phyloP scores from a whole-genome alignment of 192 early-diverging fungal species.

The Coemansia sp. region DNA sequence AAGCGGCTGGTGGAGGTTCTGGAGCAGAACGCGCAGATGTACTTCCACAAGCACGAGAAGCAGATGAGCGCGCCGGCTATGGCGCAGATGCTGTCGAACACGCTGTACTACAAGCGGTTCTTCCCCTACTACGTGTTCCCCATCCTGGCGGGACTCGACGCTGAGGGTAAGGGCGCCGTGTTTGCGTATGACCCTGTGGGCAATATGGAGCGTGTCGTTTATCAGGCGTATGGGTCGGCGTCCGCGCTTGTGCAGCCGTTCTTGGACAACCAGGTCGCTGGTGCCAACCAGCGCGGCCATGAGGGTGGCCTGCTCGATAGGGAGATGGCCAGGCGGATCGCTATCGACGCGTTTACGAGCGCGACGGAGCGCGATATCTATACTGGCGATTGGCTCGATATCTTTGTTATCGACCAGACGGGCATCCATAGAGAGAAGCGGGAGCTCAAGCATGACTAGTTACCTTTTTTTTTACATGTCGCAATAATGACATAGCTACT shows the following conservation, averaged over 20 bases:
- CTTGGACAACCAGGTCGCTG: slow-evolving; percentile 90
- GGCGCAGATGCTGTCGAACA: slow-evolving; percentile 93
- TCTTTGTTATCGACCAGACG: slow-evolving; percentile 80
- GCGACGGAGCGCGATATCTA: slow-evolving; percentile 99
- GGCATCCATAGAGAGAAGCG: slow-evolving; percentile 73
- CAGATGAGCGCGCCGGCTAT: slow-evolving; percentile 81
- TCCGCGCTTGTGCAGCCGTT: slow-evolving; percentile 95
- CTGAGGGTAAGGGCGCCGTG: slow-evolving; percentile 85
- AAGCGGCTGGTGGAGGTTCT: slow-evolving; percentile 80
- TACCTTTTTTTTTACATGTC: not conserved
- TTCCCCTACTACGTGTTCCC: slow-evolving; percentile 96
- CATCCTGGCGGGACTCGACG: slow-evolving; percentile 87
- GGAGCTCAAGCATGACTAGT: slow-evolving; percentile 91
- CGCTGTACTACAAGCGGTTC: slow-evolving; percentile 90
- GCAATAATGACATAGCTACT: not conserved
- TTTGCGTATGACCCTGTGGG: slow-evolving; percentile 94
- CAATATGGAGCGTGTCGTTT: slow-evolving; percentile 76
- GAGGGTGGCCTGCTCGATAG: slow-evolving; percentile 13
- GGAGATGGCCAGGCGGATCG: slow-evolving; percentile 66
- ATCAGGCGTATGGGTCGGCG: slow-evolving; percentile 80
- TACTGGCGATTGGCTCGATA: slow-evolving; percentile 94
- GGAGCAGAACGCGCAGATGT: slow-evolving; percentile 90
- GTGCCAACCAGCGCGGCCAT: slow-evolving; percentile 64
- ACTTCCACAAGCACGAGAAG: slow-evolving; percentile 88
- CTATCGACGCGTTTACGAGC: slow-evolving; percentile 94